Evolutionary conservation across 805 yeast genomes (phyloP).

Genomic region (Saccharomyces cerevisiae): DNA sequence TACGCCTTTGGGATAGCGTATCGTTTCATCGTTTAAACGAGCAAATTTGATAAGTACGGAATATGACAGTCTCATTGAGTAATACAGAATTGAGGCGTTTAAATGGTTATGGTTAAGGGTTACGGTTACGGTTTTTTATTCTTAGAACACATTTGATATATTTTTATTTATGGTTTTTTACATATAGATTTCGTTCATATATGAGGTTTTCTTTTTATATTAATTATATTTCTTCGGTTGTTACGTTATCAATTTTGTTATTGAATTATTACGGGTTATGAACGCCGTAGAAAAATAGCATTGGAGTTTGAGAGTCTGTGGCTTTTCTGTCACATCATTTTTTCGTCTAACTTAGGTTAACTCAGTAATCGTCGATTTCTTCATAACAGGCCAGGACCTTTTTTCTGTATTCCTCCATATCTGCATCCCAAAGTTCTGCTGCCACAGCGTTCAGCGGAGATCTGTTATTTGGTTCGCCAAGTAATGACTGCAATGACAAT

Average conservation of each 20-base stretch:
- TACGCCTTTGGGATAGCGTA: neutral
- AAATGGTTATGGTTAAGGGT: neutral
- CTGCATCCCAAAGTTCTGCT: constrained; percentile 44
- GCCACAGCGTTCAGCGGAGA: constrained; percentile 51
- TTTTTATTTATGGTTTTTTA: neutral
- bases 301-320: too few species aligned
- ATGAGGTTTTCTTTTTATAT: neutral
- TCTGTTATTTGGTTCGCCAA: constrained; percentile 55
- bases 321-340: too few species aligned
- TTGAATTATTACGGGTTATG: neutral
- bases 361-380: constrained; percentile 5
- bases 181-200: neutral
- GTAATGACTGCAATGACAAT: constrained; percentile 48
- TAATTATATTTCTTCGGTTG: neutral
- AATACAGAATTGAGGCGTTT: neutral
- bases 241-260: neutral
- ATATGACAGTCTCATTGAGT: neutral
- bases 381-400: constrained; percentile 17
- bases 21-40: neutral
- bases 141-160: neutral
- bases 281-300: neutral
- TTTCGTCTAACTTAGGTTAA: too few species aligned
- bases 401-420: constrained; percentile 32
- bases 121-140: neutral
- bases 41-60: neutral